Percentiles rank a stretch among this genome's conserved stretches.
Evolutionary conservation across 2,329 filamentous ascomycete species (phyloP).

Genomic region (Pseudopyricularia cyperi): DNA sequence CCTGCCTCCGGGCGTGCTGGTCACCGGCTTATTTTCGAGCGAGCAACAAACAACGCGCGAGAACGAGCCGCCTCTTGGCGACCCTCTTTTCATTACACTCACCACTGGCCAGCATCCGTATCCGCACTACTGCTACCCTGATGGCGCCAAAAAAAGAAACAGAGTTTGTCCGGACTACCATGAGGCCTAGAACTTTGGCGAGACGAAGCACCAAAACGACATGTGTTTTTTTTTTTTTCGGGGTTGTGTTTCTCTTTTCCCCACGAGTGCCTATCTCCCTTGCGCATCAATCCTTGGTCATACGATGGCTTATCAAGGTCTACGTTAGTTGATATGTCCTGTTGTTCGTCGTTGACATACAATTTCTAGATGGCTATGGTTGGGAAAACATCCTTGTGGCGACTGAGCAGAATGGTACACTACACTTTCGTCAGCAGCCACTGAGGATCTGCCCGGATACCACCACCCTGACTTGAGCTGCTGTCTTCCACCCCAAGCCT

Average conservation of each 20-base stretch:
- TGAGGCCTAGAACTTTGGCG: not conserved
- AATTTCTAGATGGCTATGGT: no score
- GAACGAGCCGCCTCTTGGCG: not conserved
- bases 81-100: not conserved
- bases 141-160: not conserved
- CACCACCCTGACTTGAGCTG: not conserved
- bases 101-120: not conserved
- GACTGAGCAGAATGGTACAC: no score
- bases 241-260: no score
- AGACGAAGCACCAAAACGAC: not conserved
- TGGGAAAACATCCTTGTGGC: no score
- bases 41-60: not conserved
- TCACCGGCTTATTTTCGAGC: not conserved
- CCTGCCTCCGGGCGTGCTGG: not conserved
- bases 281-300: no score
- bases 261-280: no score
- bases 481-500: not conserved
- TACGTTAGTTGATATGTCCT: no score
- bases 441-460: not conserved
- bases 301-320: no score
- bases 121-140: not conserved
- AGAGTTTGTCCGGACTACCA: not conserved
- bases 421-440: no score
- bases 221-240: not conserved
- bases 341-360: no score